Evolutionary conservation across 805 yeast species (phyloP).

Genomic region (Wickerhamomyces kurtzmanii): DNA sequence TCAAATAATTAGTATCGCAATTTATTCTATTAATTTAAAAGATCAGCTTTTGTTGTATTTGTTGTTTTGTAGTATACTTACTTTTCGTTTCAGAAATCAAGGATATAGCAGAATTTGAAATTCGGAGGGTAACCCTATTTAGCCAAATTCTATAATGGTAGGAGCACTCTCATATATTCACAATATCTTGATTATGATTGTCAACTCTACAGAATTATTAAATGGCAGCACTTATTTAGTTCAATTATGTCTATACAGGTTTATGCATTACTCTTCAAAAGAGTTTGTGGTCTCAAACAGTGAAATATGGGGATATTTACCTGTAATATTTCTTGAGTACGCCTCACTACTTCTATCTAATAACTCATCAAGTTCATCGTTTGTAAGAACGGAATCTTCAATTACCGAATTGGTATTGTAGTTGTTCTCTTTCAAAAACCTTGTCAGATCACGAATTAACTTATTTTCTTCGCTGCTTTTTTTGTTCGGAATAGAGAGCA

Average conservation of each 20-base stretch:
- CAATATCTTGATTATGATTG: no score
- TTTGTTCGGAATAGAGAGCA: no score
- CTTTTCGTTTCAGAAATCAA: not conserved
- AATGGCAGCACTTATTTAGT: not conserved
- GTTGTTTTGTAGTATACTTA: no score
- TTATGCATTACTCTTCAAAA: constrained; percentile 4
- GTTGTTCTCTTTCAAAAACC: constrained; percentile 28
- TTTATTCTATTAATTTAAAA: no score
- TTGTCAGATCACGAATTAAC: constrained; percentile 29
- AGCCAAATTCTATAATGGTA: no score
- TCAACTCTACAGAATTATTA: not conserved
- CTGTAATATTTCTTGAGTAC: constrained; percentile 20
- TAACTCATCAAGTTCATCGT: constrained; percentile 37
- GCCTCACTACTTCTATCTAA: constrained; percentile 36
- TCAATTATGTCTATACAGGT: not conserved
- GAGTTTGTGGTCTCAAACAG: constrained; percentile 27
- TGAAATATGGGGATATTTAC: constrained; percentile 23
- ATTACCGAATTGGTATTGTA: constrained; percentile 24
- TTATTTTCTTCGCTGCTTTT: constrained; percentile 21
- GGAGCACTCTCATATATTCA: no score
- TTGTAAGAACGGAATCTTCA: constrained; percentile 11
- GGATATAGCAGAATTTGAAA: no score
- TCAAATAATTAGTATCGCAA: no score
- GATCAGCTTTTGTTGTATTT: no score
- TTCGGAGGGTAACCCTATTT: not conserved